Percentiles rank a stretch among this genome's conserved stretches.
Evolutionary conservation across 75 land plant genomes (phyloP).

Genomic region (Chamaecyparis obtusa): DNA sequence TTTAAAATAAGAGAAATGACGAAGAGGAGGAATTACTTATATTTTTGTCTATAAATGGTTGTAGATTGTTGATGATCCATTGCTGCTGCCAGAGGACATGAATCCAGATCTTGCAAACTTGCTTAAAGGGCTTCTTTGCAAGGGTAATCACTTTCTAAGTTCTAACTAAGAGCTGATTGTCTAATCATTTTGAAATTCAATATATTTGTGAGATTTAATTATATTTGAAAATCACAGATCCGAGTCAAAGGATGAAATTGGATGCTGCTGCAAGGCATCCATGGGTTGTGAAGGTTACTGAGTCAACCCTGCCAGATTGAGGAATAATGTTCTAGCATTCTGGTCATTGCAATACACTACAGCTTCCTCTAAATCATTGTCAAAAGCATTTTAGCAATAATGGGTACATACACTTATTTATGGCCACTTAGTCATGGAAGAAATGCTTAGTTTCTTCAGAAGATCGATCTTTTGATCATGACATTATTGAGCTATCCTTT

Average conservation of each 20-base stretch:
- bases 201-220: neutral
- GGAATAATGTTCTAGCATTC: neutral
- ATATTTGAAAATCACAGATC: slow-evolving; percentile 9
- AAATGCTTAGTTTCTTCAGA: neutral
- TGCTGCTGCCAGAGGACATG: slow-evolving; percentile 54
- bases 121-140: slow-evolving; percentile 82
- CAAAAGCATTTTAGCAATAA: neutral
- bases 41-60: neutral
- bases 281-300: neutral
- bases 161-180: neutral
- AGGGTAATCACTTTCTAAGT: slow-evolving; percentile 45
- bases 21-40: neutral
- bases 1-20: neutral
- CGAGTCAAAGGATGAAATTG: slow-evolving; percentile 5
- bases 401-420: neutral
- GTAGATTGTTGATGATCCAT: slow-evolving; percentile 71
- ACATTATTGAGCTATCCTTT: neutral
- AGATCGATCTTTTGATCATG: neutral
- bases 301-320: neutral
- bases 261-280: slow-evolving; percentile 11
- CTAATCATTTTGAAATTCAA: neutral
- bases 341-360: neutral
- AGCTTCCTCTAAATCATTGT: neutral
- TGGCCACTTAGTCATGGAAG: neutral
- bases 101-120: slow-evolving; percentile 61